Percentiles rank a stretch among this genome's conserved stretches.
Evolutionary conservation across 2,329 filamentous ascomycete species (phyloP).

Genomic region (Pseudopithomyces chartarum): DNA sequence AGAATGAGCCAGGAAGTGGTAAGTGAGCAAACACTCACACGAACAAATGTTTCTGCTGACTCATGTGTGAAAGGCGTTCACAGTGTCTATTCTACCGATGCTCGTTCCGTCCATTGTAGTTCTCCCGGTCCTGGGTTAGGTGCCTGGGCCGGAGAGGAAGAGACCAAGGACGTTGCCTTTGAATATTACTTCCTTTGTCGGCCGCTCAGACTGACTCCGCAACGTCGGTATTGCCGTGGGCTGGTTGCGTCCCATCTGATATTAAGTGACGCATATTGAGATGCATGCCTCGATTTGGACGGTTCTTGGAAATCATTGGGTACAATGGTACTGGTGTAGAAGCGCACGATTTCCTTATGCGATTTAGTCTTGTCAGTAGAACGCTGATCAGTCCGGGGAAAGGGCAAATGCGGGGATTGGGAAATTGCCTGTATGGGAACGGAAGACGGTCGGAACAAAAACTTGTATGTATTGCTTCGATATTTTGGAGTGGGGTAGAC

Average conservation of each 20-base stretch:
- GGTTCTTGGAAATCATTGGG: not conserved
- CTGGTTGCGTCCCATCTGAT: slow-evolving; percentile 26
- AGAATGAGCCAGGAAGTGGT: slow-evolving; percentile 17
- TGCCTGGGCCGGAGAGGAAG: slow-evolving; percentile 13
- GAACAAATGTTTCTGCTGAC: not conserved
- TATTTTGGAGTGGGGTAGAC: too few relatives aligned
- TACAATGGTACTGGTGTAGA: too few relatives aligned
- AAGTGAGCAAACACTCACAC: not conserved
- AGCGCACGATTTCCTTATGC: not conserved
- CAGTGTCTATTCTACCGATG: slow-evolving; percentile 13
- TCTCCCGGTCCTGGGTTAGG: slow-evolving; percentile 32
- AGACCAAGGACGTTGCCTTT: not conserved
- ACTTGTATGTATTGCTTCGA: too few relatives aligned
- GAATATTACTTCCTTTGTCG: slow-evolving; percentile 29
- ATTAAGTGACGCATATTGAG: slow-evolving; percentile 18
- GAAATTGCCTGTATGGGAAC: not conserved
- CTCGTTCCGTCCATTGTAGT: slow-evolving; percentile 17
- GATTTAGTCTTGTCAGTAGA: not conserved
- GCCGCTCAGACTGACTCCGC: slow-evolving; percentile 37
- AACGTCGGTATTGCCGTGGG: slow-evolving; percentile 35
- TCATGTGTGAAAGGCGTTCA: slow-evolving; percentile 2
- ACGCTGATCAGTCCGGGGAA: slow-evolving; percentile 1
- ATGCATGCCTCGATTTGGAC: too few relatives aligned
- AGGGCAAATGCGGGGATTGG: not conserved
- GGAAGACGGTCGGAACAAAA: too few relatives aligned